Conservation (phyloP, 2,329 filamentous ascomycete genomes). For the Stagonosporopsis rhizophila region DNA sequence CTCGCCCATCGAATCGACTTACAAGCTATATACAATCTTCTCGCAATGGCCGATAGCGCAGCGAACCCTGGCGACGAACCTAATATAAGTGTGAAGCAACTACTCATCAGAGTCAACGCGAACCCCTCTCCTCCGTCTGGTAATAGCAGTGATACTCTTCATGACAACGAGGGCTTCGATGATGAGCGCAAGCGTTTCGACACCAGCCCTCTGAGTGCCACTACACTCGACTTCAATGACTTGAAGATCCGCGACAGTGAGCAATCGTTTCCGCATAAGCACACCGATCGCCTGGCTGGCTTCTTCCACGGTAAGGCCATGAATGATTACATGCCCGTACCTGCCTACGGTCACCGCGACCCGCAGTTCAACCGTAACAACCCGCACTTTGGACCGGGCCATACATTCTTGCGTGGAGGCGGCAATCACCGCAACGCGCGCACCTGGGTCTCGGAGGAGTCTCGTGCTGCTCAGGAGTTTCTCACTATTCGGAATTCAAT, state of each 20-base stretch:
- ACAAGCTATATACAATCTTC: not conserved
- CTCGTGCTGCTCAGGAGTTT: conserved; percentile 36
- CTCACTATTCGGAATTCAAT: conserved; percentile 44
- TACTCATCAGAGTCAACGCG: not conserved
- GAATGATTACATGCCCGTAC: not conserved
- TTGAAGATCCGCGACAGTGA: conserved; percentile 15
- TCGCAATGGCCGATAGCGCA: not conserved
- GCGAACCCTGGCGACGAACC: not conserved
- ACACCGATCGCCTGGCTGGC: conserved; percentile 10
- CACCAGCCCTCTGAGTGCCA: conserved; percentile 21
- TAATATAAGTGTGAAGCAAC: not conserved
- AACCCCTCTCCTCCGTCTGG: conserved; percentile 12
- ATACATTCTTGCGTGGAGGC: not conserved
- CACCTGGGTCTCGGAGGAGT: conserved; percentile 38
- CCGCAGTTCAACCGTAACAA: not conserved
- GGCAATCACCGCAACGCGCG: conserved; percentile 22
- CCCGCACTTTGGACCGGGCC: not conserved
- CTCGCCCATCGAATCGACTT: no score
- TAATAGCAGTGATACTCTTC: conserved; percentile 24
- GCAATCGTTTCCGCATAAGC: not conserved
- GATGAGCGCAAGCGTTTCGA: conserved; percentile 4
- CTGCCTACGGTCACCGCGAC: not conserved
- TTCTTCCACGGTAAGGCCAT: conserved; percentile 15
- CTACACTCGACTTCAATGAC: conserved; percentile 21
- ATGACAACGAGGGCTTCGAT: conserved; percentile 11